Base-by-base conservation (phyloP, 257 asterid species). In the Przewalskia tangutica region DNA sequence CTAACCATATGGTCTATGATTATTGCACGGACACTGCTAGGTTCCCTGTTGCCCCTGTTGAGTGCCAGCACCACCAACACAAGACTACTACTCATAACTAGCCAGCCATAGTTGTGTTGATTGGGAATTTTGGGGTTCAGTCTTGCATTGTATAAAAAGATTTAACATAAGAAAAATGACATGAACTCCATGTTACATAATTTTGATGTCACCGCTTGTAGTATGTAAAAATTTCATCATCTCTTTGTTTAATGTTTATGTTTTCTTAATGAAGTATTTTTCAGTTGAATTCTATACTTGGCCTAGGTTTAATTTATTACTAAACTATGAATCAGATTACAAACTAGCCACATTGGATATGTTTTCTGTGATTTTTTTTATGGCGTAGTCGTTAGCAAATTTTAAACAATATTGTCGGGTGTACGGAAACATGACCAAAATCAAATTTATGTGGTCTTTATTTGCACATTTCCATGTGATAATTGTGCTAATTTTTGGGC, bases 11-110 rank as follows among this genome's bases (percentile, higher is more conserved):
- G 97, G 84, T 88, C 3, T 94, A 94, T 48, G 97, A 94, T 77
- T 94, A 93, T 34, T 94, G 98, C 85, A 82, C 86, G 4, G 98
- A 94, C 63, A 80, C 88, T 1, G 77, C 97, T 2, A 81, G 98
- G 85, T 94, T 94, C 54, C 91, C 94, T 46, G 82, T 86, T 1
- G 81, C 88, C 0, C 98, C 98, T 10, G 81, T 81, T 13, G 98
- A 94, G 88, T 94, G 98, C 86, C 81, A 77, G 89, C 98, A 93
- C 88, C 97, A 90, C 86, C 97, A 65, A 73, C 97, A 91, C 85
- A 84, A 83, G 44, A 8, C 53, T 62, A n/a, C 12, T 7, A 66
- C 18, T 53, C 68, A 4, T 40, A 7, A 64, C 77, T 80, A 80
- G 73, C 3, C 2, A 2, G 20, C 17, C 4, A 2, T 14, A 23